Base-by-base conservation (phyloP, 352 stramenopile genomes). In the Globisporangium cederbergense region DNA sequence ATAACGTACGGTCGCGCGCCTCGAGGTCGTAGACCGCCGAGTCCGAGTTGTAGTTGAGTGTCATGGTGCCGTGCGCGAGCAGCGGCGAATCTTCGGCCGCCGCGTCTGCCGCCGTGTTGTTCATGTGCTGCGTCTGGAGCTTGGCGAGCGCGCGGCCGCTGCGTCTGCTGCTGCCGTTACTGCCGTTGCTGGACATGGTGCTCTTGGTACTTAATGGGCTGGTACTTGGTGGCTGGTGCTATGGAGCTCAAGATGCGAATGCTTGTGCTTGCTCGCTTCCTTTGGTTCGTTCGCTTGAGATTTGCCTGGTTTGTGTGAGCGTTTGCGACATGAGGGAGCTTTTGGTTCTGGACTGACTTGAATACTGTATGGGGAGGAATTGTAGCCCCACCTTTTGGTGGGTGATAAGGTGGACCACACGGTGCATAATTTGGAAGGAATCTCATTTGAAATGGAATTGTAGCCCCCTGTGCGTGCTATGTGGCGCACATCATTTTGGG, bases 41-140 rank as follows among this genome's bases (percentile, higher is more conserved):
- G 62, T 95, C 86, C 50, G 86, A 95, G 76, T 95, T 95, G 71
- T 95, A 95, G 64, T 95, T 90, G 53, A 90, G 76, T 64, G 81
- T 77, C 38, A 89, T 67, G 9, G 56, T 66, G 32, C 77, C 76
- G 0, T 67, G 36, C 47, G 74, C 70, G 30, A 93, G 73, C 64
- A 93, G 69, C 14, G 82, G 79, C 25, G 79, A 88, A 55, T 50
- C 62, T 60, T 87, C 80, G 32, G 43, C 57, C 16, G 46, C 50
- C 4, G 60, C 53, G 36, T 64, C 62, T 11, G 51, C 58, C 32
- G 32, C 32, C 32, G 32, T 8, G 32, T 36, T 36, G 46, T 73
- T 59, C 50, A 36, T 28, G 51, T 81, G 75, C 18, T 67, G 60
- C 32, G 59, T 66, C 42, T 53, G 63, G 59, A 71, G 45, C 30